These are phyloP conservation scores for Xylaria arbuscula DNA, from an alignment of 2,329 filamentous ascomycete genomes.

Conservation along the genomic window DNA sequence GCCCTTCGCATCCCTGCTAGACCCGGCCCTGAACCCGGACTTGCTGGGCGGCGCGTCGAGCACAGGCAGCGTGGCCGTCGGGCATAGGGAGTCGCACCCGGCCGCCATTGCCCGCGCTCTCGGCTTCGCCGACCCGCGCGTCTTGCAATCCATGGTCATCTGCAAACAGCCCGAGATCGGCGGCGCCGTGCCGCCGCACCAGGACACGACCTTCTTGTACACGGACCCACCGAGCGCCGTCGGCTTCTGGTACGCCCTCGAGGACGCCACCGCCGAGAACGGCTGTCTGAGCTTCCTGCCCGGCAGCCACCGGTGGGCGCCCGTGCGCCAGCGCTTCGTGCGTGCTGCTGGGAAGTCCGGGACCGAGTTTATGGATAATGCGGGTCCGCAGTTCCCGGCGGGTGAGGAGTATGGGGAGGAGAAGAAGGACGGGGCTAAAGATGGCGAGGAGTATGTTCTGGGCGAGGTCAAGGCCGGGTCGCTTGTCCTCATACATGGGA, in stretches of 20 bases:
- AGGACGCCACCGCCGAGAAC: conserved; percentile 88
- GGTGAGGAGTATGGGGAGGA: conserved; percentile 60
- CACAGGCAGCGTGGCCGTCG: conserved; percentile 53
- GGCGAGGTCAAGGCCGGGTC: conserved; percentile 92
- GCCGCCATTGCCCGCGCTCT: conserved; percentile 75
- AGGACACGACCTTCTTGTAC: conserved; percentile 93
- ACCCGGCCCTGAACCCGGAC: conserved; percentile 59
- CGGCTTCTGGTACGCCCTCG: conserved; percentile 97
- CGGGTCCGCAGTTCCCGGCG: conserved; percentile 71
- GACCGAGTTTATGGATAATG: conserved; percentile 78
- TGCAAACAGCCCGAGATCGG: conserved; percentile 98
- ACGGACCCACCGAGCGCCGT: conserved; percentile 89
- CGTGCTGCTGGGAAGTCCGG: conserved; percentile 62
- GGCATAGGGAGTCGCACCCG: conserved; percentile 55
- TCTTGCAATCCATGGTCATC: conserved; percentile 95
- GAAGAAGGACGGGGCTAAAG: conserved; percentile 48
- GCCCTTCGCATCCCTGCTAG: conserved; percentile 70
- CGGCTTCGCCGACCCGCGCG: conserved; percentile 79
- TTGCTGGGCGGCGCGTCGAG: conserved; percentile 55
- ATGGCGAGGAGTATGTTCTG: conserved; percentile 73
- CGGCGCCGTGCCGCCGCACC: conserved; percentile 88
- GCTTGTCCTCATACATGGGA: conserved; percentile 94
- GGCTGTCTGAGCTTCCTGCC: conserved; percentile 88
- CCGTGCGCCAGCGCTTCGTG: conserved; percentile 80
- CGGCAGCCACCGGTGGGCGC: conserved; percentile 79